These are phyloP conservation scores for Trichoderma semiorbis DNA, from an alignment of 2,329 filamentous ascomycete genomes.

Conservation along the genomic window DNA sequence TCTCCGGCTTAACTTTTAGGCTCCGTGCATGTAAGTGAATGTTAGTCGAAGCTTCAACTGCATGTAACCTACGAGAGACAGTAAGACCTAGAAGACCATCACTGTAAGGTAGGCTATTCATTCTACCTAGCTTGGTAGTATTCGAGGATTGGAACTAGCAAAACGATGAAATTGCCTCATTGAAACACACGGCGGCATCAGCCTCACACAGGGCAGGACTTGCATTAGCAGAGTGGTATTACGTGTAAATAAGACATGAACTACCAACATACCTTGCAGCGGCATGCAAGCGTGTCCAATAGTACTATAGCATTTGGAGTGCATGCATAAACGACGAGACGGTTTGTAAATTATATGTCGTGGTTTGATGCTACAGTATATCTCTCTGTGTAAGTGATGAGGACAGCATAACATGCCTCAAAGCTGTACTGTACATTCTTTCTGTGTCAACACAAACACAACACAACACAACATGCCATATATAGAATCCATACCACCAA, in stretches of 20 bases:
- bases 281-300: not conserved
- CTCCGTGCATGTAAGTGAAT: not conserved
- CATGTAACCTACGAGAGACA: not conserved
- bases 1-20: slow-evolving; percentile 2
- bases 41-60: not conserved
- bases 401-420: not conserved
- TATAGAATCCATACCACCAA: not conserved
- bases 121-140: not conserved
- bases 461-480: not conserved
- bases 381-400: not conserved
- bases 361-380: not conserved
- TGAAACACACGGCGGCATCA: not conserved
- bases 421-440: not conserved
- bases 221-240: slow-evolving; percentile 9
- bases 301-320: not conserved
- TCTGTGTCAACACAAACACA: not conserved
- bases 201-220: not conserved
- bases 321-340: not conserved
- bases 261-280: not conserved
- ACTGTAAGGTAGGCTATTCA: not conserved
- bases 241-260: not conserved
- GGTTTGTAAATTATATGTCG: not conserved
- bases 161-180: slow-evolving; percentile 2
- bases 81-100: not conserved
- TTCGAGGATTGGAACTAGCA: not conserved